A percentile compares a stretch with the other conserved stretches of the same genome.
phyloP scores from a whole-genome alignment of 2,329 filamentous ascomycete genomes.

The Verticillium zaregamsianum region DNA sequence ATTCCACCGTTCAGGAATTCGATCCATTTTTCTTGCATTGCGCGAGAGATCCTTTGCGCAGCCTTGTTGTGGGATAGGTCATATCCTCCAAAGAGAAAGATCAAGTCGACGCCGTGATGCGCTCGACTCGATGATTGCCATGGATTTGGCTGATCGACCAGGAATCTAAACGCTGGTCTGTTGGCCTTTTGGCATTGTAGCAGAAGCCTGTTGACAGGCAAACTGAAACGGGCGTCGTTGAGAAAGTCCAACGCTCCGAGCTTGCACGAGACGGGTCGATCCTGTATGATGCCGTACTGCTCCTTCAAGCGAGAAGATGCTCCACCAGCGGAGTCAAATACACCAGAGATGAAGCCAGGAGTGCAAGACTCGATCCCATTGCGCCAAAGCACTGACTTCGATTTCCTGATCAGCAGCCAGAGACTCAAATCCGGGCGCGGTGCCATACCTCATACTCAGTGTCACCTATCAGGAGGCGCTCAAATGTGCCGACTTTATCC shows the following conservation, averaged over 20 bases:
- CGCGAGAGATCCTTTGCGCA: constrained; percentile 25
- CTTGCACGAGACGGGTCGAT: constrained; percentile 33
- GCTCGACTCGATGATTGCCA: constrained; percentile 40
- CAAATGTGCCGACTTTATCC: constrained; percentile 20
- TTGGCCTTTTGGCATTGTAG: constrained; percentile 12
- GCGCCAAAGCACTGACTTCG: constrained; percentile 38
- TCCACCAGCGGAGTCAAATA: constrained; percentile 23
- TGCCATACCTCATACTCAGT: constrained; percentile 33
- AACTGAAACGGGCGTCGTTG: constrained; percentile 24
- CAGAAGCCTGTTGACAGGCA: constrained; percentile 18
- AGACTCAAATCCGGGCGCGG: not conserved
- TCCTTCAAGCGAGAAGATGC: constrained; percentile 27
- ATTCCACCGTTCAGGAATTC: constrained; percentile 27
- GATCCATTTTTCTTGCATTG: constrained; percentile 36
- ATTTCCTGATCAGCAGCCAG: not conserved
- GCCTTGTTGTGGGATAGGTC: constrained; percentile 28
- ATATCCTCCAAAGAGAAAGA: constrained; percentile 37
- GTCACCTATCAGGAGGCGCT: constrained; percentile 36
- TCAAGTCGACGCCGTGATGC: constrained; percentile 42
- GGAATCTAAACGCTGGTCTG: constrained; percentile 30
- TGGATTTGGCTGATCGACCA: constrained; percentile 41
- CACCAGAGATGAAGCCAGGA: constrained; percentile 25
- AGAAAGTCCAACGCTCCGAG: constrained; percentile 34
- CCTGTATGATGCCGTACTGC: constrained; percentile 33
- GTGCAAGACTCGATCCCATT: constrained; percentile 33